Base-by-base conservation (phyloP, 768 basidiomycete species). In the Tulasnella sp. region DNA sequence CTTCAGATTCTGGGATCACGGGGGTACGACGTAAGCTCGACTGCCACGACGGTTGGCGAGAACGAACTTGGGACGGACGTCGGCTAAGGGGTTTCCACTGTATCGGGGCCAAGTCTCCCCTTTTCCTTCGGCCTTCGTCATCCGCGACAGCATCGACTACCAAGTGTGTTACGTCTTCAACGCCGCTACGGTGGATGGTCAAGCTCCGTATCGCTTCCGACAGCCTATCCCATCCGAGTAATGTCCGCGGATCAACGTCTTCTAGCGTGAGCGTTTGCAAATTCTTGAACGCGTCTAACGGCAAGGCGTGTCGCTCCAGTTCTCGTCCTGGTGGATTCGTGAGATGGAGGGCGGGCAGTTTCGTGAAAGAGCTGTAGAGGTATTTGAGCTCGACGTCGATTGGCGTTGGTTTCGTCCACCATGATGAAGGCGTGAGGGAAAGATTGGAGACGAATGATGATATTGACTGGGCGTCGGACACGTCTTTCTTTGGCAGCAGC, bases 361-460 rank as follows among this genome's bases (percentile, higher is more conserved):
- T 95, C 67, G 94, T 98, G 86, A 97, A 94, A 82, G 91, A 89
- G 83, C 94, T 94, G 85, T 91, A 97, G 80, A 96, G 88, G 84
- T 91, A 94, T 83, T 90, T 95, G 83, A 97, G 90, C 81, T 95
- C 92, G 2, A 86, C 82, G 77, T 95, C 92, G 80, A 92, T 84
- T 79, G 82, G 88, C 15, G 88, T 89, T 48, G 88, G 88, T 77
- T 90, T 87, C 6, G 88, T 83, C 92, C 92, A 95, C 92, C 92
- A 94, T 29, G 77, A 70, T 73, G 89, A 87, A 5, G 84, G 86
- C 40, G 92, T 90, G 44, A 96, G 85, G 0, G 94, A 95, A 39
- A 94, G 86, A 42, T 86, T 87, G 40, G 93, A 94, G 42, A 95
- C 90, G 79, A 94, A 88, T 5, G 93, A 94, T 37, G 90, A 86